Evolutionary conservation across 768 basidiomycete species (phyloP).

Genomic region (Podaxis carcinomalis): DNA sequence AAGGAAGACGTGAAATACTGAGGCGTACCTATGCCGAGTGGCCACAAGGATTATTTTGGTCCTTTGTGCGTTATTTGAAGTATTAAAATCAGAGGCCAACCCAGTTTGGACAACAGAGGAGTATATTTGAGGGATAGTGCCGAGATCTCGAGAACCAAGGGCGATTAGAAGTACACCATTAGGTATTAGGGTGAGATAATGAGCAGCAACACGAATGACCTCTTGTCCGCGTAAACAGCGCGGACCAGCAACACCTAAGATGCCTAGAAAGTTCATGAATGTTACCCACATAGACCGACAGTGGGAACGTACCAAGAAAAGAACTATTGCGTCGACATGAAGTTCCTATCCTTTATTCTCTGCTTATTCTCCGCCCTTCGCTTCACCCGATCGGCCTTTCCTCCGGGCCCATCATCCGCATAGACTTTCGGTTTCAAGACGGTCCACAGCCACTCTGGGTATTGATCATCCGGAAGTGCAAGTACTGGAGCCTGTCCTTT

Average conservation of each 20-base stretch:
- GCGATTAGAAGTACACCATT: not conserved
- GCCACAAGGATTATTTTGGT: too few species aligned
- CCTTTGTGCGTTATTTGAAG: too few species aligned
- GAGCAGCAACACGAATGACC: not conserved
- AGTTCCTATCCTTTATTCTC: conserved; percentile 76
- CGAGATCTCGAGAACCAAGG: not conserved
- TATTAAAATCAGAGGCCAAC: not conserved
- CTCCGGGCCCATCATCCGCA: conserved; percentile 72
- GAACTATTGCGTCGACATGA: conserved; percentile 75
- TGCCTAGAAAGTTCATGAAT: not conserved
- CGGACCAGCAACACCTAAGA: not conserved
- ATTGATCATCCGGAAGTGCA: conserved; percentile 76
- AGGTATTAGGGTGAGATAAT: not conserved
- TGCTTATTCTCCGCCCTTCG: conserved; percentile 61
- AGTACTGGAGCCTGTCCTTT: conserved; percentile 78
- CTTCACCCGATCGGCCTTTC: conserved; percentile 53
- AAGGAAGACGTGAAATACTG: too few species aligned
- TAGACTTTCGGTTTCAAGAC: conserved; percentile 56
- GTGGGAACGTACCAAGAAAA: not conserved
- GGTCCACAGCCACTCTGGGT: conserved; percentile 89
- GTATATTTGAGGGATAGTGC: not conserved
- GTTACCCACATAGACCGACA: not conserved
- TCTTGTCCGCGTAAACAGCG: not conserved
- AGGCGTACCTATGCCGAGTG: too few species aligned
- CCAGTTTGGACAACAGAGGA: not conserved